phyloP scores from a whole-genome alignment of 1,139 yeast genomes.

The Blastobotrys illinoisensis region DNA sequence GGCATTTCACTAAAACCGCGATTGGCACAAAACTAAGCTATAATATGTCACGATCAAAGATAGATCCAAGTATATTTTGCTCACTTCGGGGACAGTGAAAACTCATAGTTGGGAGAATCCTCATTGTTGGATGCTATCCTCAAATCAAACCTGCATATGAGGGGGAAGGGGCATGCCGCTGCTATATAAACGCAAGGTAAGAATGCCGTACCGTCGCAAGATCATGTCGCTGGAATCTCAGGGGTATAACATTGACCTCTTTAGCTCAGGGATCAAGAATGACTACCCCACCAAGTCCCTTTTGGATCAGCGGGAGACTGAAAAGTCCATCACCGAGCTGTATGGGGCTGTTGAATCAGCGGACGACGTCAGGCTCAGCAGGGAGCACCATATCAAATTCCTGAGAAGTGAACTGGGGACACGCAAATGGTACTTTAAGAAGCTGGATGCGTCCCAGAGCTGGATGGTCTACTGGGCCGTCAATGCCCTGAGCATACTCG shows the following conservation, averaged over 20 bases:
- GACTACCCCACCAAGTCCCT: constrained; percentile 6
- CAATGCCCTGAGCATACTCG: constrained; percentile 48
- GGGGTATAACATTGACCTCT: neutral
- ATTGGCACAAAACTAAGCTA: no score
- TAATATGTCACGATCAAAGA: neutral
- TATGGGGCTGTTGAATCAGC: constrained; percentile 4
- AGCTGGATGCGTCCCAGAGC: constrained; percentile 80
- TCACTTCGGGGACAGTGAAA: no score
- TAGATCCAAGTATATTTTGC: no score
- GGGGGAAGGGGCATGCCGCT: neutral
- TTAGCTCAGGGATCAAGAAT: neutral
- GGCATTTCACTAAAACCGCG: no score
- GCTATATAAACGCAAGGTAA: neutral
- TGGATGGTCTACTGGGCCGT: constrained; percentile 87
- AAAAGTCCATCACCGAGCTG: constrained; percentile 1
- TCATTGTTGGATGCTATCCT: neutral
- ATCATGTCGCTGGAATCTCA: neutral
- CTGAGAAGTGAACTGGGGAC: constrained; percentile 39
- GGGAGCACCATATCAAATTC: constrained; percentile 38
- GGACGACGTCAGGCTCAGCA: constrained; percentile 19
- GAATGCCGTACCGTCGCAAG: neutral
- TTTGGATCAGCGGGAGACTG: constrained; percentile 7
- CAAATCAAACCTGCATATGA: neutral
- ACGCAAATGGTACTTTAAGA: constrained; percentile 45
- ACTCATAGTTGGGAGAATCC: neutral